These are phyloP conservation scores for Botrytis fabae DNA, from an alignment of 2,329 filamentous ascomycete genomes.

Conservation along the genomic window DNA sequence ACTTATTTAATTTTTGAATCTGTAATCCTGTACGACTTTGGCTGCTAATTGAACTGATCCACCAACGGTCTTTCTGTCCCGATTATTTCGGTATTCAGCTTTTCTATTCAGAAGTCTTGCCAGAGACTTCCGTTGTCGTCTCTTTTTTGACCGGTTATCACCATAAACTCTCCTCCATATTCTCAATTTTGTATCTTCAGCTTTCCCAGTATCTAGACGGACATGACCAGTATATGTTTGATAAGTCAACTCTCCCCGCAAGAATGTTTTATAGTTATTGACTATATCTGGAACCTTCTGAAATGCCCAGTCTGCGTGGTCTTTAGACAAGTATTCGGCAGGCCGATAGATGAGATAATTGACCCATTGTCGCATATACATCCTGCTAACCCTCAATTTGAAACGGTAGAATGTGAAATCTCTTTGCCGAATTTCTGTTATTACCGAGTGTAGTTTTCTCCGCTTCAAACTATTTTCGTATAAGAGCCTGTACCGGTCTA, in stretches of 20 bases:
- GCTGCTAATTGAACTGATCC: slow-evolving; percentile 9
- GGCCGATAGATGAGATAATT: slow-evolving; percentile 7
- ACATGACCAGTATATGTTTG: slow-evolving; percentile 12
- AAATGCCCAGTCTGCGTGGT: neutral
- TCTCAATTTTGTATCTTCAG: neutral
- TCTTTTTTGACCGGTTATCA: neutral
- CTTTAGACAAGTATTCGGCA: neutral
- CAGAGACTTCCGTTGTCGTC: neutral
- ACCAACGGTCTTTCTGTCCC: neutral
- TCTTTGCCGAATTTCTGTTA: slow-evolving; percentile 25
- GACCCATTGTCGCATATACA: slow-evolving; percentile 19
- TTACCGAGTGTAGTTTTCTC: neutral
- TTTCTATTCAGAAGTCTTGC: neutral
- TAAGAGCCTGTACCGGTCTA: slow-evolving; percentile 10
- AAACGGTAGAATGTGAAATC: slow-evolving; percentile 5
- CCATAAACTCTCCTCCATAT: slow-evolving; percentile 14
- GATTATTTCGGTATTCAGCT: neutral
- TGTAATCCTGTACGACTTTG: neutral
- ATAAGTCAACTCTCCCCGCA: neutral
- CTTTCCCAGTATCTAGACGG: neutral
- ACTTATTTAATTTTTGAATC: neutral
- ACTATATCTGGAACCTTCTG: slow-evolving; percentile 9
- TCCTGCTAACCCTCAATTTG: slow-evolving; percentile 7
- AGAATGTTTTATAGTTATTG: neutral
- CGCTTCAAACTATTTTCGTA: neutral